Conservation (phyloP, 345 rosid species). For the Brassica juncea region DNA sequence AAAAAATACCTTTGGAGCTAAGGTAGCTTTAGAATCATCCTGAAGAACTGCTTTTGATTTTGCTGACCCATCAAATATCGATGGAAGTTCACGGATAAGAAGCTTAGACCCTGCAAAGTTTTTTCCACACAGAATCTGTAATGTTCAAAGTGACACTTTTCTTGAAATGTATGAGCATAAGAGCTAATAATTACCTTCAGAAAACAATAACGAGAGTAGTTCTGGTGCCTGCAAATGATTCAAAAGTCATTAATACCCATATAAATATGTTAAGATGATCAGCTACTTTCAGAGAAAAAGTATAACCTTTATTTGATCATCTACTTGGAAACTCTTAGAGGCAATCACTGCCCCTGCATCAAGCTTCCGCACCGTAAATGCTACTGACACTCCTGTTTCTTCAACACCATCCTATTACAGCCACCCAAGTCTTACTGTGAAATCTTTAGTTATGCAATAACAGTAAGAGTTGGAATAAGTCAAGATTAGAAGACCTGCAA, state of each 20-base stretch:
- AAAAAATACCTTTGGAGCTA: constrained; percentile 78
- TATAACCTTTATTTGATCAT: constrained; percentile 76
- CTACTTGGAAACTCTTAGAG: constrained; percentile 52
- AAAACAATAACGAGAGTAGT: constrained; percentile 67
- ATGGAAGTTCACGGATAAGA: constrained; percentile 71
- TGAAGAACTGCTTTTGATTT: constrained; percentile 69
- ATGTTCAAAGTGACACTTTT: not conserved
- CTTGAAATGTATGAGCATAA: not conserved
- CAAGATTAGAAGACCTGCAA: constrained; percentile 51
- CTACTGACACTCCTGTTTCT: constrained; percentile 93
- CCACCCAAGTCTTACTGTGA: constrained; percentile 30
- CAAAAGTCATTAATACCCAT: not conserved
- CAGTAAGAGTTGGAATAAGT: not conserved
- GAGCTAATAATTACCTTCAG: constrained; percentile 51
- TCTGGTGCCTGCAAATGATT: constrained; percentile 78
- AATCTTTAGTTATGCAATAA: not conserved
- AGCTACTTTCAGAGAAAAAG: not conserved
- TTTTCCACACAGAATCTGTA: not conserved
- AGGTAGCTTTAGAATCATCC: constrained; percentile 82
- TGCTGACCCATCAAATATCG: constrained; percentile 77
- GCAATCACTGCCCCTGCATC: constrained; percentile 97
- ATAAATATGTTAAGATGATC: not conserved
- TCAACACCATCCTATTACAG: constrained; percentile 73
- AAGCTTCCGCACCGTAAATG: constrained; percentile 82
- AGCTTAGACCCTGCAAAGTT: constrained; percentile 72